These are phyloP conservation scores for Brassica balearica DNA, from an alignment of 441 rosid species.

Conservation along the genomic window DNA sequence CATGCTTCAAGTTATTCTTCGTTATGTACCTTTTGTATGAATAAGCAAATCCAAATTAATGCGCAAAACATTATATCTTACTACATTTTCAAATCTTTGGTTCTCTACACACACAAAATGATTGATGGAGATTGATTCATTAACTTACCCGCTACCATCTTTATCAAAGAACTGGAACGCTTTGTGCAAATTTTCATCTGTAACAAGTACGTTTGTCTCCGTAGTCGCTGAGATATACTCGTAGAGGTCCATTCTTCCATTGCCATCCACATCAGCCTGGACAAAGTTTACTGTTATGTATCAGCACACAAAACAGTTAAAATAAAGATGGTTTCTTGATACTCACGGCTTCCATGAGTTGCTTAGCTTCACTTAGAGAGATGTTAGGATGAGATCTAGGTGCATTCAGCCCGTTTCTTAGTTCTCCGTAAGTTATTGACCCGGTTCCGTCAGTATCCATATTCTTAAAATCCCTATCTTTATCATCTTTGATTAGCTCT, in stretches of 20 bases:
- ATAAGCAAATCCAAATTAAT: not conserved
- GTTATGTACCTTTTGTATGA: constrained; percentile 55
- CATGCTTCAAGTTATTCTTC: constrained; percentile 48
- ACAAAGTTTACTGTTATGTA: not conserved
- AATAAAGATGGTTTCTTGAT: not conserved
- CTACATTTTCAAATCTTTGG: not conserved
- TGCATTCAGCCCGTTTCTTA: not conserved
- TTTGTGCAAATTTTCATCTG: constrained; percentile 70
- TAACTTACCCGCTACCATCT: constrained; percentile 77
- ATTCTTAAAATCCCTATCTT: not conserved
- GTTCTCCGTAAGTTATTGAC: constrained; percentile 3
- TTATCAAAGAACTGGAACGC: constrained; percentile 82
- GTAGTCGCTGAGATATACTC: not conserved
- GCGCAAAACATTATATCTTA: not conserved
- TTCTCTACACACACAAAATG: not conserved
- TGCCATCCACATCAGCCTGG: constrained; percentile 3
- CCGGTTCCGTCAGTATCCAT: not conserved
- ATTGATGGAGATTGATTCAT: not conserved
- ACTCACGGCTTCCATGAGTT: constrained; percentile 72
- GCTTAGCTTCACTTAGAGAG: constrained; percentile 22
- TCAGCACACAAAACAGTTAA: not conserved
- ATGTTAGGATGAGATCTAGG: not conserved
- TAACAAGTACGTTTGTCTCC: not conserved
- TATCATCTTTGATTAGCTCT: not conserved
- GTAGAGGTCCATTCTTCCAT: constrained; percentile 3